Percentiles rank a stretch among this genome's conserved stretches.
Conservation (phyloP, 169 alveolate genomes). For the Cryptosporidium bovis region DNA sequence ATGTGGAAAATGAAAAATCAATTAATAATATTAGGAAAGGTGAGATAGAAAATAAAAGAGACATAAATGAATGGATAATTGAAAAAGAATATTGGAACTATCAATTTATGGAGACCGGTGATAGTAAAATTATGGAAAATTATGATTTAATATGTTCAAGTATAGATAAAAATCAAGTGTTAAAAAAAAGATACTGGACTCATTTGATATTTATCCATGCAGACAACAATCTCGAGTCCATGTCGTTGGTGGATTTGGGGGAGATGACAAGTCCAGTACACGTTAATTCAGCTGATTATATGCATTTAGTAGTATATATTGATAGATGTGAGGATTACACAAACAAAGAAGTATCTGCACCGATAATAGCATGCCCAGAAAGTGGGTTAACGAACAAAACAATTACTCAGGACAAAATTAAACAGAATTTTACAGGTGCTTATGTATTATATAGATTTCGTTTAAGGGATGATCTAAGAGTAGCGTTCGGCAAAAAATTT, state of each 20-base stretch:
- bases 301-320: constrained; percentile 77
- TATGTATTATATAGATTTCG: constrained; percentile 68
- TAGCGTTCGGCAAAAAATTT: constrained; percentile 64
- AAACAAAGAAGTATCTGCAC: constrained; percentile 36
- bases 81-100: neutral
- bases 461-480: constrained; percentile 70
- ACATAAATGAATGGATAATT: neutral
- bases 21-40: neutral
- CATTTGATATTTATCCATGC: constrained; percentile 81
- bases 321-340: constrained; percentile 77
- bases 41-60: constrained; percentile 15
- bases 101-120: neutral
- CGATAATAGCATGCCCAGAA: constrained; percentile 55
- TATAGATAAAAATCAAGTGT: neutral
- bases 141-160: constrained; percentile 26
- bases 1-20: neutral
- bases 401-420: constrained; percentile 50
- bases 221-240: constrained; percentile 80
- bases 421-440: constrained; percentile 76
- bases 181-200: constrained; percentile 69
- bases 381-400: constrained; percentile 47
- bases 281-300: constrained; percentile 73
- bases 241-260: constrained; percentile 78
- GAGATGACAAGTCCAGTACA: constrained; percentile 79
- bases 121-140: neutral